Conservation (phyloP, 495 filamentous ascomycete species). For the Hypoxylon rickii region DNA sequence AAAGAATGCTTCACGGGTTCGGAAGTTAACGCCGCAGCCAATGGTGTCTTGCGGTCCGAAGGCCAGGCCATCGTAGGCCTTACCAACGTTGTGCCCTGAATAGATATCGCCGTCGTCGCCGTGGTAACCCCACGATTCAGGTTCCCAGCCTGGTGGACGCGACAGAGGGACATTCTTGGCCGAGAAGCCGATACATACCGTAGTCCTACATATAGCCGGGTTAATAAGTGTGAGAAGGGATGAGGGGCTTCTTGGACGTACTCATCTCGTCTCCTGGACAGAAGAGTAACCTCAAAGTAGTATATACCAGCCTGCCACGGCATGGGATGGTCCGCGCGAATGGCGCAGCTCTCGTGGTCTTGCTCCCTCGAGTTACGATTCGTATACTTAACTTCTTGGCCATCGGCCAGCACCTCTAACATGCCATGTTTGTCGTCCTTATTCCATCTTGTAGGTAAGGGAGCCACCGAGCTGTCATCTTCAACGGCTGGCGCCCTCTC, state of each 20-base stretch:
- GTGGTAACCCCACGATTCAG: conserved; percentile 96
- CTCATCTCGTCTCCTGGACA: conserved; percentile 86
- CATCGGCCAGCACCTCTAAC: conserved; percentile 75
- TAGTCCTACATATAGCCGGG: conserved; percentile 50
- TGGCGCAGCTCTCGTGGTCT: conserved; percentile 82
- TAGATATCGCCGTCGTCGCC: conserved; percentile 94
- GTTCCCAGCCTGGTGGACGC: conserved; percentile 91
- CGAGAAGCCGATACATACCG: conserved; percentile 90
- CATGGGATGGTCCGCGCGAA: conserved; percentile 88
- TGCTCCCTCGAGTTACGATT: conserved; percentile 42
- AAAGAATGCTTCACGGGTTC: conserved; percentile 85
- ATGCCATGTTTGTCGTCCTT: conserved; percentile 72
- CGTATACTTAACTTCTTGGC: conserved; percentile 75
- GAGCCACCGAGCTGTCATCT: conserved; percentile 61
- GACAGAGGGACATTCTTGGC: conserved; percentile 73
- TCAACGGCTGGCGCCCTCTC: conserved; percentile 65
- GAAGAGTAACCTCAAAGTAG: conserved; percentile 92
- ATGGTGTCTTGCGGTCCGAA: conserved; percentile 78
- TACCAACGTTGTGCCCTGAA: conserved; percentile 72
- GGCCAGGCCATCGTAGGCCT: conserved; percentile 68
- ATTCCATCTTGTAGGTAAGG: conserved; percentile 84
- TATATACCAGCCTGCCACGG: conserved; percentile 92
- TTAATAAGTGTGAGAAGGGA: conserved; percentile 27
- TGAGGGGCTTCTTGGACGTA: conserved; percentile 50
- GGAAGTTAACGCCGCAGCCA: conserved; percentile 93